phyloP scores from a whole-genome alignment of 2,329 filamentous ascomycete species.

The Diaporthe caulivora region DNA sequence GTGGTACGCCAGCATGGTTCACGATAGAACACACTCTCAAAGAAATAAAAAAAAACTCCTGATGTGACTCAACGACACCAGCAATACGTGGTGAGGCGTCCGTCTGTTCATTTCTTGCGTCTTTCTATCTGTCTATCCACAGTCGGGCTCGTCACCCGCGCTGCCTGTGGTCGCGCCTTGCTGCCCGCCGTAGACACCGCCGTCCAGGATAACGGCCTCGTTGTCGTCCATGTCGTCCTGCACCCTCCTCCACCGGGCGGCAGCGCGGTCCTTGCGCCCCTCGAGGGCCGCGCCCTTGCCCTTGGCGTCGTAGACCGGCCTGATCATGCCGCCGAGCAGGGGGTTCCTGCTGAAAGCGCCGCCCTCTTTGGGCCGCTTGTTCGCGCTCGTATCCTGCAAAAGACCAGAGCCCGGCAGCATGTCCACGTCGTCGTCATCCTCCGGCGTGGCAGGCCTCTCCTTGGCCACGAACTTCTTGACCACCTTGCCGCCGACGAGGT shows the following conservation, averaged over 20 bases:
- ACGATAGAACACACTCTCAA: neutral
- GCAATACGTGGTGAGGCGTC: neutral
- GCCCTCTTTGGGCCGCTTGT: slow-evolving; percentile 52
- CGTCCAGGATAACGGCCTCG: slow-evolving; percentile 69
- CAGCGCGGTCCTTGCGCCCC: slow-evolving; percentile 55
- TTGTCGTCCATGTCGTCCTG: slow-evolving; percentile 72
- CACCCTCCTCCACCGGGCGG: slow-evolving; percentile 68
- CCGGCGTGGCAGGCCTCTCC: slow-evolving; percentile 69
- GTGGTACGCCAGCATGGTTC: neutral
- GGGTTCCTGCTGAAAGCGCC: slow-evolving; percentile 79
- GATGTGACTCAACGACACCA: neutral
- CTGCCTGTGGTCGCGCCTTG: slow-evolving; percentile 33
- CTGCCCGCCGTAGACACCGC: slow-evolving; percentile 61
- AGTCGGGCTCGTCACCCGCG: slow-evolving; percentile 54
- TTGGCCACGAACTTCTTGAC: slow-evolving; percentile 77
- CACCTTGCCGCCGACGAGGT: slow-evolving; percentile 82
- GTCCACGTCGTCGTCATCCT: slow-evolving; percentile 53
- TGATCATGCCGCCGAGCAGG: slow-evolving; percentile 73
- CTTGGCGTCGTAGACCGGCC: slow-evolving; percentile 70
- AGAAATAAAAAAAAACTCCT: no score
- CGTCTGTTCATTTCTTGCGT: neutral
- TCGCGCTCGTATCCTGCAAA: slow-evolving; percentile 52
- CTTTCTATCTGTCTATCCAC: slow-evolving; percentile 46
- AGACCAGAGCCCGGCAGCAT: slow-evolving; percentile 45
- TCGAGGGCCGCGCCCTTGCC: slow-evolving; percentile 61